These are phyloP conservation scores for Ophiocordyceps camponoti-saundersi DNA, from an alignment of 2,329 filamentous ascomycete genomes.

Conservation along the genomic window DNA sequence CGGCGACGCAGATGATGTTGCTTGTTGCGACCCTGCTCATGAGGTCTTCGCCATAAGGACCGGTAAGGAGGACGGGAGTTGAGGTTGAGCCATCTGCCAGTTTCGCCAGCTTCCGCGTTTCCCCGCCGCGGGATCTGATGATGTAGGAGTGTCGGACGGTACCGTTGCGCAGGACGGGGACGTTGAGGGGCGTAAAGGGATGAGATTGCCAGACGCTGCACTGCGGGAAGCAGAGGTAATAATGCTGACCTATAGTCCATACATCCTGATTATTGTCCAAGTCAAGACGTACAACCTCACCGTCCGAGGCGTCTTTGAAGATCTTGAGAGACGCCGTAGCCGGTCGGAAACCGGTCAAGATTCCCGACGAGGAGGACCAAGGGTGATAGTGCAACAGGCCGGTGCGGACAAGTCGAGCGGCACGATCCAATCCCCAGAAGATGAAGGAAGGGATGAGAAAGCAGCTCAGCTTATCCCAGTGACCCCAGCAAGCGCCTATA, in stretches of 20 bases:
- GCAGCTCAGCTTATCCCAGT: conserved; percentile 52
- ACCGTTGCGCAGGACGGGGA: conserved; percentile 24
- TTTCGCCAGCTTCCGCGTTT: conserved; percentile 37
- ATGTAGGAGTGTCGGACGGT: conserved; percentile 36
- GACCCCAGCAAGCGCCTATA: conserved; percentile 58
- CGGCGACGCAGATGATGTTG: conserved; percentile 22
- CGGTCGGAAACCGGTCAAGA: conserved; percentile 38
- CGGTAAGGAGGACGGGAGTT: conserved; percentile 41
- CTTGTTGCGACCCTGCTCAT: conserved; percentile 18
- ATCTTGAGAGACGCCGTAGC: conserved; percentile 25
- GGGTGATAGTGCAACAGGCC: conserved; percentile 43
- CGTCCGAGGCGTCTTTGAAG: conserved; percentile 38
- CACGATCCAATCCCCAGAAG: conserved; percentile 49
- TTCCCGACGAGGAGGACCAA: conserved; percentile 21
- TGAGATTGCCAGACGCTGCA: conserved; percentile 56
- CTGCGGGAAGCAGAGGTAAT: conserved; percentile 51
- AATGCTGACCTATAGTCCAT: conserved; percentile 55
- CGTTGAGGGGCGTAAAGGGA: conserved; percentile 47
- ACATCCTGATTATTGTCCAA: conserved; percentile 41
- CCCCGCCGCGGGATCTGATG: conserved; percentile 38
- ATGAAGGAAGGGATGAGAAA: conserved; percentile 51
- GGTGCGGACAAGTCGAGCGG: conserved; percentile 38
- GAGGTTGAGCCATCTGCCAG: conserved; percentile 23
- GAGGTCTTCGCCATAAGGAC: conserved; percentile 42
- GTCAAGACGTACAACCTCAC: conserved; percentile 48